Evolutionary conservation across 495 filamentous ascomycete species (phyloP), one percentile per base, ranked within the genome.

Genomic region (Penicillium dipodomyicola): DNA sequence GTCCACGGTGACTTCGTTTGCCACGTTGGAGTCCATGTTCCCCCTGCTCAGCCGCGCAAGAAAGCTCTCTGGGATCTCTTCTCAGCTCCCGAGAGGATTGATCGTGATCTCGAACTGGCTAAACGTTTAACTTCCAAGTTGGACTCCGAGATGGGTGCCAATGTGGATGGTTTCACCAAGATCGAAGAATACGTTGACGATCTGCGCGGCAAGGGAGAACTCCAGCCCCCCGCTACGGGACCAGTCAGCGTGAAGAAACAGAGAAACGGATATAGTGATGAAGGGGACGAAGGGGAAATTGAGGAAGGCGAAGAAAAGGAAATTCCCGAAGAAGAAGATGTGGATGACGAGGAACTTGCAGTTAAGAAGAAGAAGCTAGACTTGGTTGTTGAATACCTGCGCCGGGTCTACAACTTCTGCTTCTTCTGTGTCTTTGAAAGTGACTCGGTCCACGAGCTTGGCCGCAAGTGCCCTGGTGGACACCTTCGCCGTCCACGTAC

Each of bases 341-440:
- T 85, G 27, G 92, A 96, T 62, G 91, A 94, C 64, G 89, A 92
- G 62, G 92, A 96, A 14, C 77, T 96, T n/a, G 67, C 96, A 33
- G 82, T 85, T 20, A 91, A 93, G 77, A 97, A 97, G 76, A 99
- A 99, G 82, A 92, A 90, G 63, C 81, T 99, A 37, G 94, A 99
- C 70, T 75, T 99, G 49, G 81, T 94, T 70, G 93, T 99, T 35
- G 94, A 98, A 71, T 98, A 98, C 69, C 82, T 98, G 49, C 91
- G 94, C 35, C 86, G 94, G 14, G 93, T 97, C 50, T 94, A 92
- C 82, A 96, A 93, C 69, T 97, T 97, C 75, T 98, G 94, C 77
- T 96, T 98, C 78, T 98, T 97, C 78, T 98, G 94, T 72, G 94
- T 98, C 25, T 97, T 97, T 65, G 95, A 97, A 71, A 92, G 90